Conservation (phyloP, 202 grass and related monocot genomes). For the Musa balbisiana region DNA sequence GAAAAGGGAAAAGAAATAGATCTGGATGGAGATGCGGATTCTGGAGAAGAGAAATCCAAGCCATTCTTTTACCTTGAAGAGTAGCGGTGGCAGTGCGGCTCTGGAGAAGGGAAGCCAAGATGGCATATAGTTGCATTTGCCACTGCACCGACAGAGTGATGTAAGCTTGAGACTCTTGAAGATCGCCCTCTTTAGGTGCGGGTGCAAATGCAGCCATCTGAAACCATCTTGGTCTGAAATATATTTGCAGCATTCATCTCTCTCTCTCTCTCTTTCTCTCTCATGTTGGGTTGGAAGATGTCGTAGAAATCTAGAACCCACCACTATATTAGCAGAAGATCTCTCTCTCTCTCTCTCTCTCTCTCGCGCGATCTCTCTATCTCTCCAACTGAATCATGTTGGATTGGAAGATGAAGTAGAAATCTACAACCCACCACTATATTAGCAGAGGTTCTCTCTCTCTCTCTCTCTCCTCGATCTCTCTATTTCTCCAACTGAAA, state of each 20-base stretch:
- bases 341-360: neutral
- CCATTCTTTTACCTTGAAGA: neutral
- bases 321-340: too few relatives aligned
- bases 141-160: neutral
- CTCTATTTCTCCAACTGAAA: neutral
- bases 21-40: too few relatives aligned
- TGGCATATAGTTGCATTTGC: neutral
- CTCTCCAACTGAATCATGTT: neutral
- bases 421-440: neutral
- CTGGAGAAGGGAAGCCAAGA: neutral
- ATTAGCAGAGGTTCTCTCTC: too few relatives aligned
- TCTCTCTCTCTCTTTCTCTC: neutral
- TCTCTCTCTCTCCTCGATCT: neutral
- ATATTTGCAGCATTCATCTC: neutral
- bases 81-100: neutral
- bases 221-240: neutral
- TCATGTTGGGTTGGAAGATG: neutral
- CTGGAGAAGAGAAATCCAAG: too few relatives aligned
- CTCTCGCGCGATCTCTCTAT: neutral
- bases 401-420: neutral
- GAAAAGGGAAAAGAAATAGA: too few relatives aligned
- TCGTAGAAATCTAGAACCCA: neutral
- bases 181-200: neutral
- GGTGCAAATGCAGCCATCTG: slow-evolving; percentile 6
- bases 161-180: neutral